Conservation (phyloP, 1,139 yeast genomes). For the Yamadazyma jaroonii region DNA sequence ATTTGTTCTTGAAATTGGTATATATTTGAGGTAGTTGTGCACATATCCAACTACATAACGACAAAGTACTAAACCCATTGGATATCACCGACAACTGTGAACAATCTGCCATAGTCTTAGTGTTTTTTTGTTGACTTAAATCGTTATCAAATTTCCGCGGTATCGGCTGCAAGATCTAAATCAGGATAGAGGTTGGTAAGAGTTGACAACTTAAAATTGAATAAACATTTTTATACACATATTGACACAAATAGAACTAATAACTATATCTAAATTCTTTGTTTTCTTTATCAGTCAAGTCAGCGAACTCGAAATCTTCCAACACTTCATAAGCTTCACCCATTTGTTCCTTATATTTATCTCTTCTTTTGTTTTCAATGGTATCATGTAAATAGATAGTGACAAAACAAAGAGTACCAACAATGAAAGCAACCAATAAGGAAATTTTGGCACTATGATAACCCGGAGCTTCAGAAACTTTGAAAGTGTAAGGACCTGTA, state of each 20-base stretch:
- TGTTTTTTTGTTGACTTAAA: no score
- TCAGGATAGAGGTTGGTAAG: no score
- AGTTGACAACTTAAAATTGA: no score
- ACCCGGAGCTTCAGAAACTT: conserved; percentile 48
- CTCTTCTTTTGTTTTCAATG: conserved; percentile 11
- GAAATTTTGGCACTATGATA: conserved; percentile 46
- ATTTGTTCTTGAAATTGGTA: conserved; percentile 69
- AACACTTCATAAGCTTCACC: conserved; percentile 12
- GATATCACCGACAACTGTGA: conserved; percentile 17
- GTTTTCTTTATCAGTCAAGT: conserved; percentile 65
- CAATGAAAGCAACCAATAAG: conserved; percentile 11
- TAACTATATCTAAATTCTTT: conserved; percentile 9
- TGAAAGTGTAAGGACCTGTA: conserved; percentile 69
- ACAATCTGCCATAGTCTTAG: conserved; percentile 4
- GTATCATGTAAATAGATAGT: conserved; percentile 5
- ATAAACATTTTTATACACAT: no score
- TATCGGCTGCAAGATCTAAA: no score
- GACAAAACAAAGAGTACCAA: conserved; percentile 7
- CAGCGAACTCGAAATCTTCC: conserved; percentile 56
- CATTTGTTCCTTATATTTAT: conserved; percentile 8
- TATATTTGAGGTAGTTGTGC: conserved; percentile 88
- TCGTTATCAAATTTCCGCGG: no score
- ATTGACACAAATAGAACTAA: background rate
- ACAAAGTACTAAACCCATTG: conserved; percentile 30
- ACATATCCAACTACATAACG: conserved; percentile 63